A percentile compares a stretch with the other conserved stretches of the same genome.
phyloP scores from a whole-genome alignment of 495 filamentous ascomycete genomes.

The Mycothermus thermophilus region DNA sequence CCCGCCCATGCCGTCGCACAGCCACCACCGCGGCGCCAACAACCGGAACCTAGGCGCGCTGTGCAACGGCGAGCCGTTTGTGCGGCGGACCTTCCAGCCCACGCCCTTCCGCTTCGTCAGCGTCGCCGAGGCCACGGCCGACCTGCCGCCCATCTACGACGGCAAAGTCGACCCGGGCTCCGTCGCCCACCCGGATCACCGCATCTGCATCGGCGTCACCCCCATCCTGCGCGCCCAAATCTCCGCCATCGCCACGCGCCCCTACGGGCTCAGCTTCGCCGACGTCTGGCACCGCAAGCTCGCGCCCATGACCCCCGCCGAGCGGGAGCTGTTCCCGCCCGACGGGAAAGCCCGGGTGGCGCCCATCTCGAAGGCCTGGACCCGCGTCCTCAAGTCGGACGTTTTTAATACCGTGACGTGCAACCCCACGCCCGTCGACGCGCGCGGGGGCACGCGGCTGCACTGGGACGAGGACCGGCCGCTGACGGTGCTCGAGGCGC shows the following conservation, averaged over 20 bases:
- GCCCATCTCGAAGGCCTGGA: constrained; percentile 29
- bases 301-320: constrained; percentile 24
- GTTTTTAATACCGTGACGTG: constrained; percentile 48
- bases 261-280: constrained; percentile 33
- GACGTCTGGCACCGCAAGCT: constrained; percentile 24
- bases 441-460: constrained; percentile 30
- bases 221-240: constrained; percentile 19
- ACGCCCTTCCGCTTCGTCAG: constrained; percentile 45
- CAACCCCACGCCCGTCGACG: constrained; percentile 28
- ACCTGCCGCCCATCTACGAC: constrained; percentile 47
- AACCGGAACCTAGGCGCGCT: constrained; percentile 38
- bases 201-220: constrained; percentile 24
- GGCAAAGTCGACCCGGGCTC: constrained; percentile 38
- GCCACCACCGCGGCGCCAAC: constrained; percentile 28
- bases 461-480: constrained; percentile 49
- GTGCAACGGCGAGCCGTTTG: constrained; percentile 45
- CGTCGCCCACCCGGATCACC: constrained; percentile 51
- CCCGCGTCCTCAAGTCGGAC: constrained; percentile 33
- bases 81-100: constrained; percentile 31
- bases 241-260: constrained; percentile 28
- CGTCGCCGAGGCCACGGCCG: constrained; percentile 34
- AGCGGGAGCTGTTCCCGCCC: constrained; percentile 22
- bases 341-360: constrained; percentile 4
- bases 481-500: constrained; percentile 46
- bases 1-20: constrained; percentile 46